Conservation (phyloP, 345 rosid species). For the Populus pruinosa region DNA sequence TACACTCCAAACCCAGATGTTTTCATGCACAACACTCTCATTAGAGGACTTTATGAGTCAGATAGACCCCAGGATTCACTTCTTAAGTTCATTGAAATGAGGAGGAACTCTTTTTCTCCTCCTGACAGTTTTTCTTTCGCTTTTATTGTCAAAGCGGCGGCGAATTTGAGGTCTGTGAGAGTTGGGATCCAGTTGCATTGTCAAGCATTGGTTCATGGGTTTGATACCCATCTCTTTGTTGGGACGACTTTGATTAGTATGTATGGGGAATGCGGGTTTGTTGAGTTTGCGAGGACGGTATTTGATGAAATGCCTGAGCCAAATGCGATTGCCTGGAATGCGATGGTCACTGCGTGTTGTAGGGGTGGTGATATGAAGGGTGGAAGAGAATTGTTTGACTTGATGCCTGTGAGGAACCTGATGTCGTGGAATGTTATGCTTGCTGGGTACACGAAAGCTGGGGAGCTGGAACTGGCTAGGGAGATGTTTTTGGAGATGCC, state of each 20-base stretch:
- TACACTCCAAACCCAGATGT: slow-evolving; percentile 47
- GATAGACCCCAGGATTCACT: slow-evolving; percentile 41
- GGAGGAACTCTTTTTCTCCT: slow-evolving; percentile 26
- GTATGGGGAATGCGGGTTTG: slow-evolving; percentile 79
- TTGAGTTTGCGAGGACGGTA: slow-evolving; percentile 49
- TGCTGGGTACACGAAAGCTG: slow-evolving; percentile 68
- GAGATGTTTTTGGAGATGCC: slow-evolving; percentile 69
- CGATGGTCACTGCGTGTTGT: slow-evolving; percentile 42
- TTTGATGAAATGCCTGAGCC: slow-evolving; percentile 55
- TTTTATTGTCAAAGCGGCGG: slow-evolving; percentile 57
- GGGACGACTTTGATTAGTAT: slow-evolving; percentile 85
- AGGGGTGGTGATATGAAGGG: slow-evolving; percentile 32
- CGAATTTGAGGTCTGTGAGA: slow-evolving; percentile 37
- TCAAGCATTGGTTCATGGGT: slow-evolving; percentile 41
- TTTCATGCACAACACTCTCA: slow-evolving; percentile 71
- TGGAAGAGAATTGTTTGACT: slow-evolving; percentile 32
- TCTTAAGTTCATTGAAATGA: slow-evolving; percentile 40
- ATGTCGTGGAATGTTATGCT: slow-evolving; percentile 96
- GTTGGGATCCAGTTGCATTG: slow-evolving; percentile 60
- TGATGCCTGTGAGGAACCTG: slow-evolving; percentile 42
- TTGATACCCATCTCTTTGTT: slow-evolving; percentile 51
- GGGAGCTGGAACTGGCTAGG: slow-evolving; percentile 61
- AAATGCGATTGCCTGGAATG: slow-evolving; percentile 69
- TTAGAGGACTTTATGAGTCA: slow-evolving; percentile 60
- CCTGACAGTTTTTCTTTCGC: slow-evolving; percentile 77